Percentiles rank a stretch among this genome's conserved stretches.
These are phyloP conservation scores for Candida broadrunensis DNA, from an alignment of 805 yeast species.

Conservation along the genomic window DNA sequence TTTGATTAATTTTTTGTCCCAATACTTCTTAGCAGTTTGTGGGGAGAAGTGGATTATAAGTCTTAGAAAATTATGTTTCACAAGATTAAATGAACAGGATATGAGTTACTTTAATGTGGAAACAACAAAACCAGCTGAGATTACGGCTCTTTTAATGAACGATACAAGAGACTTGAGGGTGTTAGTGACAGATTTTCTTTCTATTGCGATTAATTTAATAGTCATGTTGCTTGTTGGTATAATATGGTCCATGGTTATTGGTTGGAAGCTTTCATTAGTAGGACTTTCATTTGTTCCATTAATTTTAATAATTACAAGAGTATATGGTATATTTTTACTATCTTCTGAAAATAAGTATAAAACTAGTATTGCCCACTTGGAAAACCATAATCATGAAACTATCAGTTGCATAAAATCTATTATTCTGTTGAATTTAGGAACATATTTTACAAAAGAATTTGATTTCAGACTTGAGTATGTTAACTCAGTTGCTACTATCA, in stretches of 20 bases:
- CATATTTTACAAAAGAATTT: constrained; percentile 44
- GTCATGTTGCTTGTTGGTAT: constrained; percentile 59
- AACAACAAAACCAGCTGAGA: constrained; percentile 43
- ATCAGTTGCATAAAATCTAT: constrained; percentile 64
- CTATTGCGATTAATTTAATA: constrained; percentile 50
- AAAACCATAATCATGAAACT: constrained; percentile 50
- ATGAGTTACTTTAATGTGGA: constrained; percentile 42
- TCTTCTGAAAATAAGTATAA: constrained; percentile 61
- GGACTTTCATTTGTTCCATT: constrained; percentile 75
- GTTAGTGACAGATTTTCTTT: constrained; percentile 60
- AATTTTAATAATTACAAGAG: constrained; percentile 47
- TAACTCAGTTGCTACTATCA: constrained; percentile 36
- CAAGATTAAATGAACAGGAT: constrained; percentile 48
- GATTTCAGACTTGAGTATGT: constrained; percentile 25
- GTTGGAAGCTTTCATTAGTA: constrained; percentile 86
- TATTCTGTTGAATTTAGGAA: constrained; percentile 50
- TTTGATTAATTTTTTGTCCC: constrained; percentile 47
- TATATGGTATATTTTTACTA: constrained; percentile 52
- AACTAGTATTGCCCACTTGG: constrained; percentile 50
- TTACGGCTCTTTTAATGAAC: constrained; percentile 69
- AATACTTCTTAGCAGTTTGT: constrained; percentile 48
- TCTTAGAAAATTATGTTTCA: constrained; percentile 50
- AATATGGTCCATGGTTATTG: constrained; percentile 72
- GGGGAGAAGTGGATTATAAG: constrained; percentile 67
- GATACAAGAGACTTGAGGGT: constrained; percentile 77